Conservation (phyloP, 495 filamentous ascomycete genomes). For the Pseudoneurospora amorphoporcata region DNA sequence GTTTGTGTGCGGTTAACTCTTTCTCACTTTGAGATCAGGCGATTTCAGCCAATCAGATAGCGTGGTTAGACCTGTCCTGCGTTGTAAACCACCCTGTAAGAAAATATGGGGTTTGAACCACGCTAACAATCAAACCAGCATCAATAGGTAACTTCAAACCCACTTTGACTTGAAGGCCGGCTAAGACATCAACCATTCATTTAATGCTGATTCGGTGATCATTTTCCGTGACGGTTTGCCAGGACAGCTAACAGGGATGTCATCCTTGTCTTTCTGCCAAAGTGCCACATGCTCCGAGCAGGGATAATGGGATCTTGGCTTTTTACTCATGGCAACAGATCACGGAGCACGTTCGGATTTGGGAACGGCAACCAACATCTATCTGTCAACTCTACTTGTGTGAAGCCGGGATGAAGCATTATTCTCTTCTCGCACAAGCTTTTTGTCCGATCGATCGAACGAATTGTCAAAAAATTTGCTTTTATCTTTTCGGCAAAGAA, state of each 20-base stretch:
- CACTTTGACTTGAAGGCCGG: not conserved
- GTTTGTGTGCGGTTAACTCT: too few relatives aligned
- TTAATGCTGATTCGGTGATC: not conserved
- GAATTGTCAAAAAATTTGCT: not conserved
- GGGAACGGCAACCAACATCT: not conserved
- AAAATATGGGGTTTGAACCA: too few relatives aligned
- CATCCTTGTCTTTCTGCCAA: not conserved
- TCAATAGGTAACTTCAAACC: not conserved
- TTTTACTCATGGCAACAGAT: not conserved
- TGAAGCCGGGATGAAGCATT: not conserved
- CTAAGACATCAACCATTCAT: not conserved
- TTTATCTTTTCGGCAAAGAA: not conserved
- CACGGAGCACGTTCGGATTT: not conserved
- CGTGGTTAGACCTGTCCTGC: too few relatives aligned
- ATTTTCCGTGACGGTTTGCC: not conserved
- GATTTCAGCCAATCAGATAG: too few relatives aligned
- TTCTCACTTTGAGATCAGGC: too few relatives aligned
- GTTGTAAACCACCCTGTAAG: too few relatives aligned
- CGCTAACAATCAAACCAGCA: too few relatives aligned
- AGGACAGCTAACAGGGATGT: not conserved
- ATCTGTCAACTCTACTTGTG: not conserved
- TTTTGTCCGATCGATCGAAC: not conserved
- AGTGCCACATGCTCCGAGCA: not conserved
- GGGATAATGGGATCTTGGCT: not conserved
- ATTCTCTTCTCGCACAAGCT: not conserved